phyloP scores from a whole-genome alignment of 2,329 filamentous ascomycete genomes.

The Epichloe uncinata region DNA sequence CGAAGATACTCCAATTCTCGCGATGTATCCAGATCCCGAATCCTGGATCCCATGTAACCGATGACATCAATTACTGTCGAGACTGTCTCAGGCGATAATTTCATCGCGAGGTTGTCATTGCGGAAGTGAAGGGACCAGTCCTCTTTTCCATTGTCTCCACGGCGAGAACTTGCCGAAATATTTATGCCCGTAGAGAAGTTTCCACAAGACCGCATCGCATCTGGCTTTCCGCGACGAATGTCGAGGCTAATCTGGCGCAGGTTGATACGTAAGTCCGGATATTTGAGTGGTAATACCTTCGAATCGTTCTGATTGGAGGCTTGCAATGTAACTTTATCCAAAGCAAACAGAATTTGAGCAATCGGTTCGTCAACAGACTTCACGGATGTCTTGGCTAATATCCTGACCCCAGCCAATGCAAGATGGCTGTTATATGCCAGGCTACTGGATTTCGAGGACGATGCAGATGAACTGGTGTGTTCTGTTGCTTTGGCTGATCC shows the following conservation, averaged over 20 bases:
- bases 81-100: conserved; percentile 78
- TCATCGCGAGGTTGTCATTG: conserved; percentile 63
- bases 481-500: conserved; percentile 14
- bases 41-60: conserved; percentile 79
- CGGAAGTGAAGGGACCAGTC: conserved; percentile 62
- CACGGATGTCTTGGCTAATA: conserved; percentile 54
- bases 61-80: conserved; percentile 80
- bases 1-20: conserved; percentile 76
- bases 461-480: conserved; percentile 6
- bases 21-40: conserved; percentile 82
- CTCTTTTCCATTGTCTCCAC: conserved; percentile 47
- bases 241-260: conserved; percentile 63
- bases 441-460: conserved; percentile 4
- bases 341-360: conserved; percentile 58
- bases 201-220: conserved; percentile 55
- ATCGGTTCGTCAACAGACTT: conserved; percentile 37
- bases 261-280: conserved; percentile 66
- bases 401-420: conserved; percentile 57
- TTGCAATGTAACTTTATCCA: conserved; percentile 64
- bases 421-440: conserved; percentile 55
- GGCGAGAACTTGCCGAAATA: conserved; percentile 57
- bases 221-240: conserved; percentile 45
- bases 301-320: conserved; percentile 55
- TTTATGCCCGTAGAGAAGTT: conserved; percentile 60
- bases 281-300: conserved; percentile 44